phyloP scores from a whole-genome alignment of 176 grass and related monocot genomes.

The Oryza officinalis region DNA sequence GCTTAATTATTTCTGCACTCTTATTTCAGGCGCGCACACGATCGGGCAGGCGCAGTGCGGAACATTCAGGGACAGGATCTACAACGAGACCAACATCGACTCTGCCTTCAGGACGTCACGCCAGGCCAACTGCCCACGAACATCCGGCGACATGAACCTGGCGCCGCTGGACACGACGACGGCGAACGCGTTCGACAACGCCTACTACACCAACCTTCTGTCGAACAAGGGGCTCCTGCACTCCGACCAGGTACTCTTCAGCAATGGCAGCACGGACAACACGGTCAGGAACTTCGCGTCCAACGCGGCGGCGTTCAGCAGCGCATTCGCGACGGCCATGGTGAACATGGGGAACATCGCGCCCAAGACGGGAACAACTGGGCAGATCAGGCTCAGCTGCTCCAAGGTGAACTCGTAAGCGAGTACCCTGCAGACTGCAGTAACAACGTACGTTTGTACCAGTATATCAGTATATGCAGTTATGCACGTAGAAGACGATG shows the following conservation, averaged over 20 bases:
- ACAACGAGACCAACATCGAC: constrained; percentile 73
- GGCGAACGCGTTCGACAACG: constrained; percentile 44
- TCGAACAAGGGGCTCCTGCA: constrained; percentile 52
- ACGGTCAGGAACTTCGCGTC: constrained; percentile 42
- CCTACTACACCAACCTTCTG: constrained; percentile 64
- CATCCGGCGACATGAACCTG: constrained; percentile 20
- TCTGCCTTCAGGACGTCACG: constrained; percentile 34
- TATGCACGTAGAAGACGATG: not conserved
- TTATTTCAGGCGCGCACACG: constrained; percentile 61
- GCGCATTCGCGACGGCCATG: constrained; percentile 57
- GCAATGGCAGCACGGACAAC: constrained; percentile 36
- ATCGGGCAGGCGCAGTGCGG: constrained; percentile 58
- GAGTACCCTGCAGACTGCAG: too few relatives aligned
- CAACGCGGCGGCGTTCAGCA: constrained; percentile 36
- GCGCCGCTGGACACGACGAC: constrained; percentile 56
- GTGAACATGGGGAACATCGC: constrained; percentile 52
- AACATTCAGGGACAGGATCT: constrained; percentile 44
- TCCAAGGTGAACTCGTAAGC: constrained; percentile 5
- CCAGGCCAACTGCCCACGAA: constrained; percentile 39
- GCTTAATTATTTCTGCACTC: too few relatives aligned
- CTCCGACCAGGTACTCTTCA: constrained; percentile 67
- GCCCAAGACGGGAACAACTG: not conserved
- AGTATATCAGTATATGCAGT: not conserved
- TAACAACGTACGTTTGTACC: too few relatives aligned
- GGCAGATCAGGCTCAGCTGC: constrained; percentile 48